Evolutionary conservation across 2,329 filamentous ascomycete species (phyloP), one percentile per base, ranked within the genome.

Genomic region (Aureobasidium sp.): DNA sequence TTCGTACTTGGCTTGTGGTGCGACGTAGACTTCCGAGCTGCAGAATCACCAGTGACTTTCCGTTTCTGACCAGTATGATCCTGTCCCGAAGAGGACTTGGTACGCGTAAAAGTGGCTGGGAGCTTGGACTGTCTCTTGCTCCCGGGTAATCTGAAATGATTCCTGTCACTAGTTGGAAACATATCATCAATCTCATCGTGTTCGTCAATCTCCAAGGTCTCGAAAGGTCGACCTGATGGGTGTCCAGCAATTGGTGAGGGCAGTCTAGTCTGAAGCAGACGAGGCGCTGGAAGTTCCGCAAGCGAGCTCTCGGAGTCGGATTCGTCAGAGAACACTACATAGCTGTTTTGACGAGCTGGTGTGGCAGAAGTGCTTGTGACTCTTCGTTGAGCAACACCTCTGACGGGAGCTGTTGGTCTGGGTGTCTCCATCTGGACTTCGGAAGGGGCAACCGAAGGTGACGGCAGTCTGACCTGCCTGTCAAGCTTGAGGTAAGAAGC

Each of bases 401-500:
- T 72, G 42, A 68, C 67, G 27, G 50, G 60, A n/a, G 37, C 50
- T 6, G n/a, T 39, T 14, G 39, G 29, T 42, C 40, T 33, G 5
- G 49, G 50, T 22, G 50, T 49, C 12, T 42, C 49, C 3, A 7
- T 42, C n/a, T 48, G 37, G 12, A 15, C 49, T 24, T 42, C 35
- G 2, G 22, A 14, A 11, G 44, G 19, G 5, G 19, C 27, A 8
- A n/a, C 11, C 5, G 53, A 57, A 33, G 61, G 50, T 8, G 62
- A 49, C 27, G 52, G 47, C 24, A 33, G 63, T 57, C 62, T 31
- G 17, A 67, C 64, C 42, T 76, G 71, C n/a, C 70, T 68, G 63
- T 80, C 78, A 31, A 80, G 73, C 56, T 74, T 77, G 56, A 81
- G 66, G 77, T 78, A 80, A 1, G 78, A 80, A 33, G 78, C 78